Base-by-base conservation (phyloP, 2,329 filamentous ascomycete species). In the Torrubiella hemipterigena region DNA sequence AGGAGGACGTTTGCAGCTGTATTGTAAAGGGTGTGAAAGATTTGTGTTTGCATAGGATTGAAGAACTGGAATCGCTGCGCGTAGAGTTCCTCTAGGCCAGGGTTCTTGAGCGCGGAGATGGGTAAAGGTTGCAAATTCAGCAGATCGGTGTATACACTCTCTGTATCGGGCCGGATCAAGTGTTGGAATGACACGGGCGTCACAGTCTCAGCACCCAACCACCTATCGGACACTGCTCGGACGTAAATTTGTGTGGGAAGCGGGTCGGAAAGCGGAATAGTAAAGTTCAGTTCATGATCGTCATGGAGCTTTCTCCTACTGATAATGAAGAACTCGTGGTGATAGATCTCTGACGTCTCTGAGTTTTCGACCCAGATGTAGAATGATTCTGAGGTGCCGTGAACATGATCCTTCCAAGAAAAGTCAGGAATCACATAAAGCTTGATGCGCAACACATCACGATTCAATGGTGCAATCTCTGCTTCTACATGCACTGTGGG, bases 351-450 rank as follows among this genome's bases (percentile, higher is more conserved):
- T 0, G 85, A 87, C 0, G 87, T 95, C 46, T 96, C 91, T 0
- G 89, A 95, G 51, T 96, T 94, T 54, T 98, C 91, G 4, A 98
- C 89, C 93, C 91, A 98, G 35, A 98, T 81, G 72, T 93, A 98
- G 59, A 93, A 98, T 4, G 89, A 89, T 49, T 98, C 91, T 0
- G 89, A 95, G 3, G 78, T 85, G 13, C 93, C 93, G 49, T 98
- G 87, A 36, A 94, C 73, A 28, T 82, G 77, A 43, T 96, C 89
- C 44, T 94, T 93, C 91, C 91, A 98, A 22, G 67, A 67, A 50
- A 98, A 98, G 31, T 96, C 87, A 0, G 91, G 85, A 2, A 79
- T 84, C 13, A 98, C 69, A 44, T 69, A 83, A 1, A 98, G 71
- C 48, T 81, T 80, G 47, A 98, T 86, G n/a, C 89, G 76, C 38